Percentiles rank a stretch among this genome's conserved stretches.
Conservation (phyloP, 176 grass and related monocot species). For the Oryza officinalis region DNA sequence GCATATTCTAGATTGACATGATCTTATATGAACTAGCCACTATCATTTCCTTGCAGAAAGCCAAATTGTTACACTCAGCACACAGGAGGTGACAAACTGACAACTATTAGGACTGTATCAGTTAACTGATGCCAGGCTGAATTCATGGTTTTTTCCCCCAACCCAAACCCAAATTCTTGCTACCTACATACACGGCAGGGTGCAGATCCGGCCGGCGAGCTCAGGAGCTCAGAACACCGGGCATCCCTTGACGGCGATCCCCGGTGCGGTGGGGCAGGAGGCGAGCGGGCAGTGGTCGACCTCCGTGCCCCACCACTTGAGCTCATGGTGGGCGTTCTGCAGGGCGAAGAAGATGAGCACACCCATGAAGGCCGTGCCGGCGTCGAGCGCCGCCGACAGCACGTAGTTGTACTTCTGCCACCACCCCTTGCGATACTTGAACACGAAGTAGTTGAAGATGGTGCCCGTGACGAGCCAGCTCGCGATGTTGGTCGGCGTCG, state of each 20-base stretch:
- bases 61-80: constrained; percentile 22
- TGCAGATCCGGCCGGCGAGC: not conserved
- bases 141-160: constrained; percentile 6
- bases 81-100: not conserved
- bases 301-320: constrained; percentile 93
- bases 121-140: not conserved
- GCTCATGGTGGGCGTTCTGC: constrained; percentile 73
- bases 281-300: constrained; percentile 95
- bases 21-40: not conserved
- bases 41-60: constrained; percentile 10
- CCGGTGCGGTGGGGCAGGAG: constrained; percentile 74
- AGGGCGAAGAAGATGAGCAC: constrained; percentile 97
- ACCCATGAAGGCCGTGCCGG: constrained; percentile 95
- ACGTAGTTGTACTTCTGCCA: constrained; percentile 99
- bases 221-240: constrained; percentile 75
- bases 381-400: constrained; percentile 91
- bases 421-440: constrained; percentile 87
- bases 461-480: constrained; percentile 93
- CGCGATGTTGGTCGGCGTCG: constrained; percentile 95
- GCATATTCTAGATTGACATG: not conserved
- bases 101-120: not conserved
- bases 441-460: constrained; percentile 95
- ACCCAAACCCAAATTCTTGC: not conserved
- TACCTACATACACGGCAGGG: not conserved
- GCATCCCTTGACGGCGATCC: constrained; percentile 85